Conservation (phyloP, 2,329 filamentous ascomycete genomes). For the Aspergillus pseudoterreus region DNA sequence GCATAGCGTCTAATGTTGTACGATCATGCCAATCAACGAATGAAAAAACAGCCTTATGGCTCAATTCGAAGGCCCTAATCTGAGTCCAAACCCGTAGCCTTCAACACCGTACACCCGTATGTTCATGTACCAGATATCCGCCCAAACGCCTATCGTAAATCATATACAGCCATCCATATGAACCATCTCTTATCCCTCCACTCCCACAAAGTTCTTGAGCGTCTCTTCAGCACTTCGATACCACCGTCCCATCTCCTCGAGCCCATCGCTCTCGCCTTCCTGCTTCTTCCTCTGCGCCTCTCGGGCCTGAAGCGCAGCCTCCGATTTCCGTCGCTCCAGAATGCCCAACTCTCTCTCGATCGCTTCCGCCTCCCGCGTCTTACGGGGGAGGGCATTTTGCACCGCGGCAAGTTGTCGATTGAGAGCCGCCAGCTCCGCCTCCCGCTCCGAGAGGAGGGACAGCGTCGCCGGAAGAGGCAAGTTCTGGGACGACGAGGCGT, state of each 20-base stretch:
- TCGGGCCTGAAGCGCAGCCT: constrained; percentile 45
- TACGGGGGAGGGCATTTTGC: constrained; percentile 42
- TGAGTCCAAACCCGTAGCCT: neutral
- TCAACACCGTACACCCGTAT: neutral
- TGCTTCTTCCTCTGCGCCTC: constrained; percentile 42
- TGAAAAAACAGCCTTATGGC: constrained; percentile 35
- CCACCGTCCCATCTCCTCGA: constrained; percentile 47
- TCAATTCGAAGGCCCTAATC: constrained; percentile 31
- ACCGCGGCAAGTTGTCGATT: constrained; percentile 41
- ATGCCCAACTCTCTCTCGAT: constrained; percentile 42
- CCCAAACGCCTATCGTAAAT: constrained; percentile 26
- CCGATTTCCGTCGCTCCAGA: constrained; percentile 44
- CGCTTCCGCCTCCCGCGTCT: constrained; percentile 42
- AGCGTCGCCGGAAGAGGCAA: constrained; percentile 40
- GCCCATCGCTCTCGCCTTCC: constrained; percentile 44
- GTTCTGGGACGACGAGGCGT: constrained; percentile 39
- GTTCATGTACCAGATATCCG: no score
- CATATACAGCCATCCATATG: constrained; percentile 9
- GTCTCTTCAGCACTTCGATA: constrained; percentile 40
- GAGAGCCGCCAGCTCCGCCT: constrained; percentile 38
- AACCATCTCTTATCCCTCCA: constrained; percentile 20
- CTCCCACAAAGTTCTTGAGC: constrained; percentile 37
- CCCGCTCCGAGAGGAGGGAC: constrained; percentile 37
- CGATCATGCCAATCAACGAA: constrained; percentile 36
- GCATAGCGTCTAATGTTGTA: constrained; percentile 39